Conservation (phyloP, 768 basidiomycete genomes). For the Mycena capillaripes region DNA sequence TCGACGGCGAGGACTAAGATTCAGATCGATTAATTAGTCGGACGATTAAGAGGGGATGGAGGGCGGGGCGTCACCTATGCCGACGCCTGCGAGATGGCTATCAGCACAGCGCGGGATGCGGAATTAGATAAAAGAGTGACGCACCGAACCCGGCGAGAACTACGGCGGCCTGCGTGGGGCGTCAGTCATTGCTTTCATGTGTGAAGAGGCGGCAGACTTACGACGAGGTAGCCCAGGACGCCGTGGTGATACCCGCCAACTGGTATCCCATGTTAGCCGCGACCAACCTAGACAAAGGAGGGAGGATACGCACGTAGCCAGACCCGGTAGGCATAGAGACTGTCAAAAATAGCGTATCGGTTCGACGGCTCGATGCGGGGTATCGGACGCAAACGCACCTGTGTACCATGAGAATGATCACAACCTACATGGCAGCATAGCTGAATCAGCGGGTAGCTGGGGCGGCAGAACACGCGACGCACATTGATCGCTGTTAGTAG, state of each 20-base stretch:
- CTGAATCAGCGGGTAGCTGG: background rate
- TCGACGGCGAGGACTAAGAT: conserved; percentile 40
- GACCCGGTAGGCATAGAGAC: conserved; percentile 60
- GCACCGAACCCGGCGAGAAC: conserved; percentile 56
- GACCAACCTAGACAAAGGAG: background rate
- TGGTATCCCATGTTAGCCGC: conserved; percentile 13
- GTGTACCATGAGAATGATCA: conserved; percentile 61
- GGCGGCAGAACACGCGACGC: conserved; percentile 14
- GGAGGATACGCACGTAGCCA: conserved; percentile 58
- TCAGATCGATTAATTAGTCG: background rate
- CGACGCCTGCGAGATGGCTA: conserved; percentile 43
- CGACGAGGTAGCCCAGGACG: conserved; percentile 52
- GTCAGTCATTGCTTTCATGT: conserved; percentile 36
- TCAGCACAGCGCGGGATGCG: background rate
- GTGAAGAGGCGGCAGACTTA: conserved; percentile 34
- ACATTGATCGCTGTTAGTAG: conserved; percentile 60
- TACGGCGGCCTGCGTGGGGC: conserved; percentile 44
- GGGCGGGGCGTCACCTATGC: conserved; percentile 44
- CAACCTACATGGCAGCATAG: conserved; percentile 43
- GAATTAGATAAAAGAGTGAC: conserved; percentile 11
- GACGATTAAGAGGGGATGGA: background rate
- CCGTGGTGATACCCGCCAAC: conserved; percentile 56
- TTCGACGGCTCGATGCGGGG: background rate
- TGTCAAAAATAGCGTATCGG: conserved; percentile 26
- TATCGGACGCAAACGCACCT: conserved; percentile 45